Conservation (phyloP, 108 stramenopile genomes). For the Pseudonitzschia pungens region DNA sequence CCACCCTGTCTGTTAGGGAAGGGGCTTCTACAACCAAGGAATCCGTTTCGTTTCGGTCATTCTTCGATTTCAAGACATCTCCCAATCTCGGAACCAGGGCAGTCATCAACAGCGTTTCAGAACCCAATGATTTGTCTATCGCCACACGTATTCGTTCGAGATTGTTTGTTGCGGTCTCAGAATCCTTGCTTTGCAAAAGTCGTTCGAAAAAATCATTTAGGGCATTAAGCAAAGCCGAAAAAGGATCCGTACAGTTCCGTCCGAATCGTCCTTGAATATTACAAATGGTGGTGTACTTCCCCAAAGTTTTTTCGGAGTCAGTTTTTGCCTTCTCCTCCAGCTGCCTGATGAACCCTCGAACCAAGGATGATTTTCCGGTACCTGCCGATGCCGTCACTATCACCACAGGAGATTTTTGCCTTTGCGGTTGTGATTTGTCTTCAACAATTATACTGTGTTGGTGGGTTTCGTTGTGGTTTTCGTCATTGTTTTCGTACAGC, state of each 20-base stretch:
- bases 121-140: conserved; percentile 10
- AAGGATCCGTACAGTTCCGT: conserved; percentile 24
- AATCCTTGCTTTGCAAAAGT: conserved; percentile 11
- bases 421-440: background rate
- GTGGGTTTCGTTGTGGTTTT: background rate
- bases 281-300: conserved; percentile 5
- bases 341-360: conserved; percentile 16
- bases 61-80: conserved; percentile 4
- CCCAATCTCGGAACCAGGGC: conserved; percentile 23
- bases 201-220: conserved; percentile 20
- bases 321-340: conserved; percentile 7
- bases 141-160: conserved; percentile 19
- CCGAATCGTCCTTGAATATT: conserved; percentile 40
- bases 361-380: conserved; percentile 35
- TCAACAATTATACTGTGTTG: too few relatives aligned
- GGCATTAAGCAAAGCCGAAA: conserved; percentile 24
- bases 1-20: background rate
- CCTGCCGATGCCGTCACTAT: conserved; percentile 25
- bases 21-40: background rate
- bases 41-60: background rate
- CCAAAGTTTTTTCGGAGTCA: background rate
- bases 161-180: too few relatives aligned
- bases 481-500: conserved; percentile 7
- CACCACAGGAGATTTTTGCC: conserved; percentile 18
- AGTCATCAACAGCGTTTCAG: conserved; percentile 5